Evolutionary conservation across 352 stramenopile genomes (phyloP).

Genomic region (Phytophthora tubulina): DNA sequence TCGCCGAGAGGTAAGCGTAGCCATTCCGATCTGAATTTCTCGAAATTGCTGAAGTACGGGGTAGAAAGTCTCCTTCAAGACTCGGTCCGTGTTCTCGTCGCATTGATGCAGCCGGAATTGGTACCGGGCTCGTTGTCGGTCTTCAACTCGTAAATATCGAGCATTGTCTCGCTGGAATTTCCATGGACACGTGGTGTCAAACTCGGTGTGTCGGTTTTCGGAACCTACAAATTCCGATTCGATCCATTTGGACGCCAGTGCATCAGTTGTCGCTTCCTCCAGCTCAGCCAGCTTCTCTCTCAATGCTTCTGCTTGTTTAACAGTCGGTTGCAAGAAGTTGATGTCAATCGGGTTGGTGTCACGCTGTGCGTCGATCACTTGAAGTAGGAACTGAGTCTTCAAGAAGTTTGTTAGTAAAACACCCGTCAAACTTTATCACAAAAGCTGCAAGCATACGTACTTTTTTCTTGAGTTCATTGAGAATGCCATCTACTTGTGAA

Average conservation of each 20-base stretch:
- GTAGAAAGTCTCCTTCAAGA: slow-evolving; percentile 5
- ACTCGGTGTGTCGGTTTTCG: neutral
- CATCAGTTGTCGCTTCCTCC: neutral
- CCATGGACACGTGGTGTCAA: neutral
- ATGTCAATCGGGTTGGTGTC: neutral
- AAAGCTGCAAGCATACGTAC: neutral
- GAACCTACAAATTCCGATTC: slow-evolving; percentile 7
- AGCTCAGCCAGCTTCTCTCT: neutral
- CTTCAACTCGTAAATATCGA: slow-evolving; percentile 8
- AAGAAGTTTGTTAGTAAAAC: neutral
- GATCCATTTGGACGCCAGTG: slow-evolving; percentile 6
- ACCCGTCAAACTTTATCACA: neutral
- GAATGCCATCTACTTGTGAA: slow-evolving; percentile 12
- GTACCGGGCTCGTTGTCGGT: slow-evolving; percentile 1
- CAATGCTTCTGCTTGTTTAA: slow-evolving; percentile 4
- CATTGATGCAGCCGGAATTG: slow-evolving; percentile 3
- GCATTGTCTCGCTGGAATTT: slow-evolving; percentile 7
- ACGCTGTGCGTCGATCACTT: slow-evolving; percentile 1
- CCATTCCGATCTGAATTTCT: slow-evolving; percentile 6
- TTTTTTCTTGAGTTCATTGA: slow-evolving; percentile 22
- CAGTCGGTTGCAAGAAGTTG: neutral
- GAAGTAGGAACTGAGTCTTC: slow-evolving; percentile 24
- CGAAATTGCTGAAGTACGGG: slow-evolving; percentile 3
- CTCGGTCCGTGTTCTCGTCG: neutral
- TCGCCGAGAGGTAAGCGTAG: neutral